Percentiles rank a stretch among this genome's conserved stretches.
phyloP scores from a whole-genome alignment of 2,329 filamentous ascomycete genomes.

The Chrysosporium keratinophilum region DNA sequence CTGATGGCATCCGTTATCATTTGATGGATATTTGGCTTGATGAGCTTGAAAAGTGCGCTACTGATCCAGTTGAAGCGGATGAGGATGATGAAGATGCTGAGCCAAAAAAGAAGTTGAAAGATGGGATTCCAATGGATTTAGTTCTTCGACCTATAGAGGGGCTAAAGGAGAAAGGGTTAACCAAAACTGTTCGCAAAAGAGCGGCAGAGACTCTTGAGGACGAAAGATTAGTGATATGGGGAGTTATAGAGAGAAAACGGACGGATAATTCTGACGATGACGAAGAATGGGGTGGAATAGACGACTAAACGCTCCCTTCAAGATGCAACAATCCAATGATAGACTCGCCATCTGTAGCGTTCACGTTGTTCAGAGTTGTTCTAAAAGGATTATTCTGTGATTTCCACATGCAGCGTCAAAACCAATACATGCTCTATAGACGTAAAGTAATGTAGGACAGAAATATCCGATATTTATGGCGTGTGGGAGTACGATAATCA shows the following conservation, averaged over 20 bases:
- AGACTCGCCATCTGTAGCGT: too few relatives aligned
- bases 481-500: too few relatives aligned
- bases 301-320: constrained; percentile 19
- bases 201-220: constrained; percentile 63
- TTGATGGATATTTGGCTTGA: constrained; percentile 85
- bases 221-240: constrained; percentile 59
- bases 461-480: too few relatives aligned
- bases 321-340: neutral
- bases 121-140: constrained; percentile 31
- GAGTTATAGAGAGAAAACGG: constrained; percentile 31
- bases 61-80: constrained; percentile 36
- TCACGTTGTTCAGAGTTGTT: neutral
- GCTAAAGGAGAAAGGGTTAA: constrained; percentile 44
- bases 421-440: too few relatives aligned
- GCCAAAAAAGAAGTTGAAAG: constrained; percentile 26
- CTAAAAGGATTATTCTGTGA: neutral
- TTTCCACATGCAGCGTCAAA: too few relatives aligned
- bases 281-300: constrained; percentile 58
- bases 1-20: constrained; percentile 78
- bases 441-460: too few relatives aligned
- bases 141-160: constrained; percentile 38
- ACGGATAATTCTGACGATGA: constrained; percentile 31
- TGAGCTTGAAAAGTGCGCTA: constrained; percentile 64
- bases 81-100: constrained; percentile 18
- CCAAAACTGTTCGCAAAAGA: constrained; percentile 61